phyloP scores from a whole-genome alignment of 495 filamentous ascomycete species.

The Podospora didyma region DNA sequence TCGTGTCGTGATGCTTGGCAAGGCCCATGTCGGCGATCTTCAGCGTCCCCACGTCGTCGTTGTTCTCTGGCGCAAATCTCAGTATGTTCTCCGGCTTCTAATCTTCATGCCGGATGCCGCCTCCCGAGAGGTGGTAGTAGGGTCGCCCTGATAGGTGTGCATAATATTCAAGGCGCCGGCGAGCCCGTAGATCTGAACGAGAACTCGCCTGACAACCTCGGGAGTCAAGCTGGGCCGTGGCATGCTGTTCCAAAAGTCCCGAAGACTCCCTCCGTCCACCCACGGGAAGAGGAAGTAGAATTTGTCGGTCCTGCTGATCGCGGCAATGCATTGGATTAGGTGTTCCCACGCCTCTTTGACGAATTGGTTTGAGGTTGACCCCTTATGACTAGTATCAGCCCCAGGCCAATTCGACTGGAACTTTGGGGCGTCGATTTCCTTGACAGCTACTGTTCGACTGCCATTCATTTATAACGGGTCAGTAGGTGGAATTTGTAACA shows the following conservation, averaged over 20 bases:
- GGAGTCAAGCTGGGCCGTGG: neutral
- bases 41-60: constrained; percentile 7
- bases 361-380: neutral
- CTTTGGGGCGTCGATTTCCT: neutral
- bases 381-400: neutral
- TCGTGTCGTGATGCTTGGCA: constrained; percentile 17
- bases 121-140: neutral
- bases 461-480: neutral
- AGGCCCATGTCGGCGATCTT: constrained; percentile 27
- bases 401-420: neutral
- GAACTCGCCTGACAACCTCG: constrained; percentile 3
- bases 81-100: constrained; percentile 31
- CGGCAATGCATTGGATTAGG: constrained; percentile 20
- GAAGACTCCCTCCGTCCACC: constrained; percentile 18
- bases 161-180: constrained; percentile 13
- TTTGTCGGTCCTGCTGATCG: neutral
- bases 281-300: constrained; percentile 16
- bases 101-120: constrained; percentile 21
- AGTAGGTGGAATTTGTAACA: neutral
- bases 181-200: constrained; percentile 16
- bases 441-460: neutral
- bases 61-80: neutral
- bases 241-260: constrained; percentile 11
- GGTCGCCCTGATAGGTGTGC: constrained; percentile 1
- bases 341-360: constrained; percentile 1